Conservation (phyloP, 495 filamentous ascomycete genomes). For the Glonium stellatum region DNA sequence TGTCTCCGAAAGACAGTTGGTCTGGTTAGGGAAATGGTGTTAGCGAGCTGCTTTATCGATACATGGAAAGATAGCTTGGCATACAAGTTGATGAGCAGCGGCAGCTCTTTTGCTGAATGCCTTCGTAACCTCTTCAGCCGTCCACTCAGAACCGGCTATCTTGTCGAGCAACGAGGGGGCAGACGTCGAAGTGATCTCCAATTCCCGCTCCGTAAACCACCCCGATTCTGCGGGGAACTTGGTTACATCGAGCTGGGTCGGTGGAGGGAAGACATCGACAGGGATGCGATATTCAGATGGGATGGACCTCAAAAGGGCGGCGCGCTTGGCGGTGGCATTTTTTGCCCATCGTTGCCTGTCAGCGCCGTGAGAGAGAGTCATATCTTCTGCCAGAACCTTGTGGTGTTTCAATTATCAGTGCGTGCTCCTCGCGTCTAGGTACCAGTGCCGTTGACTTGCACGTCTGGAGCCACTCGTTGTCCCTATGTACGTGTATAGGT, state of each 20-base stretch:
- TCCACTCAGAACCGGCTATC: slow-evolving; percentile 19
- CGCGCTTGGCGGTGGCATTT: slow-evolving; percentile 37
- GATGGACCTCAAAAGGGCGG: slow-evolving; percentile 33
- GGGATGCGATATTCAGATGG: slow-evolving; percentile 40
- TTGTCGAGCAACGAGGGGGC: slow-evolving; percentile 19
- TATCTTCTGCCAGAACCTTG: no score
- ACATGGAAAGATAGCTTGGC: slow-evolving; percentile 14
- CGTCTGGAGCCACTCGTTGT: not conserved
- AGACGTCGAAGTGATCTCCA: slow-evolving; percentile 26
- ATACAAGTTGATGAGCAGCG: slow-evolving; percentile 28
- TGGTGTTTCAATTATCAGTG: no score
- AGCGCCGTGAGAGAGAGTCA: not conserved
- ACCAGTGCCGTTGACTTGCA: not conserved
- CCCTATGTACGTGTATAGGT: not conserved
- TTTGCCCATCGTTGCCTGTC: slow-evolving; percentile 30
- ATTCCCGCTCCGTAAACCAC: slow-evolving; percentile 31
- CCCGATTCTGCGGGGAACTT: slow-evolving; percentile 36
- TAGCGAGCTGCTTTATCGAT: not conserved
- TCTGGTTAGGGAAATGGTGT: slow-evolving; percentile 14
- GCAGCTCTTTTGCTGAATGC: slow-evolving; percentile 30
- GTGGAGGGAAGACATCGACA: slow-evolving; percentile 35
- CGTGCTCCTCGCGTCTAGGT: no score
- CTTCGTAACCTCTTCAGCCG: slow-evolving; percentile 23
- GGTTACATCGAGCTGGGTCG: slow-evolving; percentile 37
- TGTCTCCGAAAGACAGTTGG: slow-evolving; percentile 43